Evolutionary conservation across 23 red algal species (phyloP), one percentile per base, ranked within the genome.

Genomic region (Gracilaria vermiculophylla): DNA sequence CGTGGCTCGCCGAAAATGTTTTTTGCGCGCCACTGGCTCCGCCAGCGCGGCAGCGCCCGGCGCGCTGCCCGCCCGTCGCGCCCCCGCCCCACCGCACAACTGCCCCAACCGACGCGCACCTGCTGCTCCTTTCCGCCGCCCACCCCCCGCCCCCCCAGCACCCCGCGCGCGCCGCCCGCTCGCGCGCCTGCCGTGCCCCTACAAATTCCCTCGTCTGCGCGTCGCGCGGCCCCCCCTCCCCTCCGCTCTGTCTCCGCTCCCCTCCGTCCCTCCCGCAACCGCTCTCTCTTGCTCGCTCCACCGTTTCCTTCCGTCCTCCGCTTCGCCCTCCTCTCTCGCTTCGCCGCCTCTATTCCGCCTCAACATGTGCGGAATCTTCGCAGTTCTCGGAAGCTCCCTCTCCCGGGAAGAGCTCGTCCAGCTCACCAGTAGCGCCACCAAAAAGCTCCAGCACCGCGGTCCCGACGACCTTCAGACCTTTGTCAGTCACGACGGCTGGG

Each of bases 331-430:
- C 27, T 53, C 12, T 24, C 39, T 6, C 19, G 14, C 32, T 48
- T 20, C 31, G 47, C 39, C 70, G 8, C 28, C 10, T 45, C 44
- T n/a, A n/a, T 45, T 28, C 37, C 20, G n/a, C 21, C 45, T 49
- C 43, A 7, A 54, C 29, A 98, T 98, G 95, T 98, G 95, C 79
- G 95, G 95, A 53, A 98, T 98, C 72, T 87, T 98, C 79, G 95
- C 66, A 15, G 86, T 94, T 51, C 77, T 98, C 54, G 95, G 95
- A 7, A 44, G 47, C 40, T 55, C 52, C 56, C 65, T 65, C 20
- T 67, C 75, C 52, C 71, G 84, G 23, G 62, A 83, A 1, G 47
- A 91, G 31, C 48, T 94, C 13, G 34, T 56, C 12, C 67, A 86
- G 48, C 62, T 90, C 43, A 88, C 83, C 36, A 44, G 42, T 14